A percentile compares a stretch with the other conserved stretches of the same genome.
These are phyloP conservation scores for Pseudotulostoma volvatum DNA, from an alignment of 495 filamentous ascomycete genomes.

Conservation along the genomic window DNA sequence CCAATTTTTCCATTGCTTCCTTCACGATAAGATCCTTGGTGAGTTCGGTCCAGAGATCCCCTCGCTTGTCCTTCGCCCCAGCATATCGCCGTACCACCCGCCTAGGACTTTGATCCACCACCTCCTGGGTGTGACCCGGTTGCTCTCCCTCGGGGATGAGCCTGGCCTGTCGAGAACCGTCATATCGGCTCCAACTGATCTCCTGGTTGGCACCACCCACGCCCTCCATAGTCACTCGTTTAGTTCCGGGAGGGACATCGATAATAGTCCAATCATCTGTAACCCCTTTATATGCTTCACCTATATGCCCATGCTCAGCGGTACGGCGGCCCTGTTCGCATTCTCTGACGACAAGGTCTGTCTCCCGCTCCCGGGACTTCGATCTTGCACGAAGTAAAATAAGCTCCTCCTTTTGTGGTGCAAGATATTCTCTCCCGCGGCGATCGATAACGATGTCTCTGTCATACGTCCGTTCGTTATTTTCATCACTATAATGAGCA, in stretches of 20 bases:
- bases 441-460: slow-evolving; percentile 44
- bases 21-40: slow-evolving; percentile 80
- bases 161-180: slow-evolving; percentile 52
- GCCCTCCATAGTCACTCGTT: slow-evolving; percentile 59
- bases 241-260: slow-evolving; percentile 65
- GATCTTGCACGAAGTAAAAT: background rate
- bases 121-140: slow-evolving; percentile 7
- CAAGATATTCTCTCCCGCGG: slow-evolving; percentile 13
- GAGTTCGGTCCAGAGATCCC: slow-evolving; percentile 90
- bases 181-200: slow-evolving; percentile 60
- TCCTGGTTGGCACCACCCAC: slow-evolving; percentile 49
- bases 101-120: slow-evolving; percentile 17
- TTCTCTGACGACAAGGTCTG: too few relatives aligned
- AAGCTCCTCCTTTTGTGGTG: background rate
- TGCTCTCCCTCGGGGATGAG: slow-evolving; percentile 41
- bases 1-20: slow-evolving; percentile 71
- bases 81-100: slow-evolving; percentile 25
- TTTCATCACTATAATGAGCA: slow-evolving; percentile 6
- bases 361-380: background rate
- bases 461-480: slow-evolving; percentile 28
- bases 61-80: slow-evolving; percentile 26
- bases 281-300: slow-evolving; percentile 49
- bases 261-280: slow-evolving; percentile 62
- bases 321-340: slow-evolving; percentile 44
- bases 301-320: slow-evolving; percentile 40